phyloP scores from a whole-genome alignment of 208 protist species.

The Plasmodiophora brassicae region DNA sequence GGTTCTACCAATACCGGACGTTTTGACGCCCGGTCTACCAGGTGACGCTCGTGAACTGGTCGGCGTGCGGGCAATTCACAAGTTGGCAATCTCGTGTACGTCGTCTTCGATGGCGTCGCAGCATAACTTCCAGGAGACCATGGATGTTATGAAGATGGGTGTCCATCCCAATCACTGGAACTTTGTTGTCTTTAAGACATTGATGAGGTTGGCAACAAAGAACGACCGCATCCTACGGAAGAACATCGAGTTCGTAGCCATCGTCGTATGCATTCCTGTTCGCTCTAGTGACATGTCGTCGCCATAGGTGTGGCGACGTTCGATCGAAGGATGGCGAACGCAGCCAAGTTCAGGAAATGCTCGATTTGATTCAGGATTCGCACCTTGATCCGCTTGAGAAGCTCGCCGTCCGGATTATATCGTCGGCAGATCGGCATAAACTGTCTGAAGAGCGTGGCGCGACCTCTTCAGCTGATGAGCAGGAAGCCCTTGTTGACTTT shows the following conservation, averaged over 20 bases:
- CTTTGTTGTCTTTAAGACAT: neutral
- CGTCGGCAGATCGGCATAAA: neutral
- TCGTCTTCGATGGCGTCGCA: neutral
- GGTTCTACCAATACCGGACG: neutral
- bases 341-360: neutral
- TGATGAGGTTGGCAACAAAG: neutral
- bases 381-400: neutral
- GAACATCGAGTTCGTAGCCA: neutral
- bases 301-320: neutral
- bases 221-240: neutral
- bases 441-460: neutral
- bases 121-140: neutral
- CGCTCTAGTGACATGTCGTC: neutral
- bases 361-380: neutral
- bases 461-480: too few species aligned
- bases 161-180: neutral
- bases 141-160: neutral
- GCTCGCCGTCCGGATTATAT: neutral
- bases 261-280: neutral
- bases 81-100: neutral
- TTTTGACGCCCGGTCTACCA: neutral
- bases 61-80: neutral
- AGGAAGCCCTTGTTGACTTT: neutral
- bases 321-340: neutral
- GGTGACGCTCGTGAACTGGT: neutral